Evolutionary conservation across 805 yeast species (phyloP), one percentile per base, ranked within the genome.

Genomic region (Schwanniomyces sp.): DNA sequence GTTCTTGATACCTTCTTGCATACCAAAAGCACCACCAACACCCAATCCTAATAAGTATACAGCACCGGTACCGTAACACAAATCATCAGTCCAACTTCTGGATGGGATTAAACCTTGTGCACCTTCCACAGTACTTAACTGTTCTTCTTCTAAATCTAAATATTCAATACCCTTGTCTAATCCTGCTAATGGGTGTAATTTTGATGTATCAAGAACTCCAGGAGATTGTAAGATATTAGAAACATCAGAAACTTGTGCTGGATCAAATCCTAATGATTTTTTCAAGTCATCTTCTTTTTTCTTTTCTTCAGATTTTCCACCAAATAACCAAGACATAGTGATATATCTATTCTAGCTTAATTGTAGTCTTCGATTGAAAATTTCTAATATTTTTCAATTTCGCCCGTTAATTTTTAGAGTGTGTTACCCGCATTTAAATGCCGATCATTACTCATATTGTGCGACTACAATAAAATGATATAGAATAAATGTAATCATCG

Each of bases 61-160:
- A 6, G 96, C 84, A 69, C 99, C 99, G 9, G 98, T 87, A 57
- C 99, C 99, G 69, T 94, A 94, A 79, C 97, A 91, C 54, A 94
- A 78, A 72, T 94, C 98, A 67, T 94, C 99, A 12, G 91, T 81
- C 96, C 97, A 94, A 58, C 96, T 96, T 73, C 97, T 85, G n/a
- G 96, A 87, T 25, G 99, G 97, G 53, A 94, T 80, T 49, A 92
- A 66, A 49, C 97, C 96, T 62, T 88, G 90, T 1, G 96, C 82
- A 34, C 96, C 97, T 61, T 90, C 95, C 59, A 88, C 68, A n/a
- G 80, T 69, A 41, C 83, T 80, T 52, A 91, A 72, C 53, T 82
- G 77, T 57, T 78, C 81, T 55, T 91, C 97, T 59, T 92, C 97
- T 52, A 94, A 76, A 57, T 92, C 96, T 56, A 94, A 72, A 64